Evolutionary conservation across 768 basidiomycete species (phyloP).

Genomic region (Russula lepida): DNA sequence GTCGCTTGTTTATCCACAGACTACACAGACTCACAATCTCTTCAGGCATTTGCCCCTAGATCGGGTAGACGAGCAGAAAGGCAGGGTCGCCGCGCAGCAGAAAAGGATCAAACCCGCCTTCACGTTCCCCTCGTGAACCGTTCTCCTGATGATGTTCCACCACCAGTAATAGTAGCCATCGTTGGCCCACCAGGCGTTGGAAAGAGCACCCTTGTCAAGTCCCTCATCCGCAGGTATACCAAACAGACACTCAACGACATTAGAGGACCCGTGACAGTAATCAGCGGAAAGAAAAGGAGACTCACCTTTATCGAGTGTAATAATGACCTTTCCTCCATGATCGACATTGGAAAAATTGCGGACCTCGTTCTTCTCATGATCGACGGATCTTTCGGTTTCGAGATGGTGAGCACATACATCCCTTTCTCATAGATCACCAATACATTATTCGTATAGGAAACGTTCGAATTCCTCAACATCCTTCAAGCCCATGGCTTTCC

Average conservation of each 20-base stretch:
- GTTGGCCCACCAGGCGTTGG: constrained; percentile 97
- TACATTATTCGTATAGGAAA: constrained; percentile 54
- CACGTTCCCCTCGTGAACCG: constrained; percentile 95
- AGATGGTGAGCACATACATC: constrained; percentile 63
- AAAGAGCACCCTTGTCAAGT: constrained; percentile 89
- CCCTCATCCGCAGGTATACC: constrained; percentile 83
- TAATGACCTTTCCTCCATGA: constrained; percentile 97
- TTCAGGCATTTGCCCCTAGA: constrained; percentile 84
- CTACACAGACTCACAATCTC: not conserved
- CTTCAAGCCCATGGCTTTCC: constrained; percentile 97
- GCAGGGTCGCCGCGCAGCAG: constrained; percentile 84
- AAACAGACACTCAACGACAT: constrained; percentile 88
- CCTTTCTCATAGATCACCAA: not conserved
- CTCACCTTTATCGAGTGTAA: constrained; percentile 98
- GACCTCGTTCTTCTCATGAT: constrained; percentile 96
- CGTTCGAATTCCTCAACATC: constrained; percentile 96
- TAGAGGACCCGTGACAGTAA: constrained; percentile 90
- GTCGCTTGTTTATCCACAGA: not conserved
- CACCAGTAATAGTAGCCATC: constrained; percentile 89
- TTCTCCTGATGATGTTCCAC: constrained; percentile 85
- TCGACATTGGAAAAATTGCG: constrained; percentile 94
- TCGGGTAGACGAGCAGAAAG: constrained; percentile 85
- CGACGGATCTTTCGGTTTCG: constrained; percentile 95
- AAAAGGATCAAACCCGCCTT: constrained; percentile 87
- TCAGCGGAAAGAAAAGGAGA: constrained; percentile 85